Base-by-base conservation (phyloP, 2,329 filamentous ascomycete genomes). In the Coniochaeta sp. region DNA sequence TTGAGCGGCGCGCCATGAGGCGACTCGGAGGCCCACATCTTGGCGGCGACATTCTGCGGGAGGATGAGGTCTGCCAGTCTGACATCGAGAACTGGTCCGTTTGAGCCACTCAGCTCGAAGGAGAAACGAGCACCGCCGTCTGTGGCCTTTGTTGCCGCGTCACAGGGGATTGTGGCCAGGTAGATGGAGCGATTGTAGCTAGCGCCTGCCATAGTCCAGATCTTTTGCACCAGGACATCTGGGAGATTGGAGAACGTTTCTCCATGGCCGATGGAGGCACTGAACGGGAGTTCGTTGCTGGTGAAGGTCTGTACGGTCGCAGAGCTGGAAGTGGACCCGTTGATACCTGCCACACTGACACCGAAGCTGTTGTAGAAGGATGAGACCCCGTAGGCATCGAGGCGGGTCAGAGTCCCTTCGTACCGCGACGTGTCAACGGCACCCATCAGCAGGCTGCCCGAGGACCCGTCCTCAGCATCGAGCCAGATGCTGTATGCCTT, bases 401-500 rank as follows among this genome's bases (percentile, higher is more conserved):
- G 52, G 22, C 67, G 65, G 24, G 67, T 47, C 54, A 70, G 64
- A 4, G 66, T 61, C 38, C 67, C 65, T 7, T 65, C 62, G 62
- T 65, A 71, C 22, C 66, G 65, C 16, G 69, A 66, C 56, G 60
- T 63, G 63, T 73, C 71, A 61, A 73, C 58, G 52, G 70, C 71
- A 22, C 71, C 71, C 19, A 73, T 68, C 24, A 73, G 64, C n/a
- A 73, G 57, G 22, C 64, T 65, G 11, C 71, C 70, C 1, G 70
- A 67, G 8, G 55, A 58, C 9, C 64, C 71, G 8, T 67, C 58
- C 17, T 64, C 60, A 47, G 67, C 62, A 60, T 73, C 67, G 16
- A 73, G 64, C 70, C 70, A 73, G 61, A 73, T 67, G 61, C 70
- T 72, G 62, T 70, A 73, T 17, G 69, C 67, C 16, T 64, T 66